phyloP scores from a whole-genome alignment of 2,329 filamentous ascomycete genomes.

The Sporothrix sp. region DNA sequence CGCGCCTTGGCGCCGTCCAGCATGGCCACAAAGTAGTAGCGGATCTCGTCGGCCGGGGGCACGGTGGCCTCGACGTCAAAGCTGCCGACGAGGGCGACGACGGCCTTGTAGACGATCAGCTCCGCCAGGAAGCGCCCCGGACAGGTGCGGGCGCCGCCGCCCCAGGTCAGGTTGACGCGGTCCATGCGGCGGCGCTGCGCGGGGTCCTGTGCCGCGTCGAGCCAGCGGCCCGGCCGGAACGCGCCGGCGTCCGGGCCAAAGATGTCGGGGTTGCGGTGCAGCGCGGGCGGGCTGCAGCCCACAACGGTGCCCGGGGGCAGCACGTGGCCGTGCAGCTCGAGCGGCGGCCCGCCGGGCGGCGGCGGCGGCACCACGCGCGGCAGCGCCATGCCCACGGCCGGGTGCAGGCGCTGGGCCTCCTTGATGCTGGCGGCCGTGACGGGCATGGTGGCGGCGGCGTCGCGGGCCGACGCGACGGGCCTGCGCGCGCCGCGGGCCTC shows the following conservation, averaged over 20 bases:
- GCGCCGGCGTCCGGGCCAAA: constrained; percentile 37
- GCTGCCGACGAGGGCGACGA: constrained; percentile 32
- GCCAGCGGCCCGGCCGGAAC: constrained; percentile 41
- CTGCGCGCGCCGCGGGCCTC: constrained; percentile 20
- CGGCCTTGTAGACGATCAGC: constrained; percentile 36
- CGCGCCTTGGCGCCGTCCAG: constrained; percentile 35
- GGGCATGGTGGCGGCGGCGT: constrained; percentile 19
- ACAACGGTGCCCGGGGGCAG: constrained; percentile 39
- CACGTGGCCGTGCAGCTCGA: constrained; percentile 30
- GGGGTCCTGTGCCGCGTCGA: constrained; percentile 22
- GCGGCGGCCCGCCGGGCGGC: constrained; percentile 18
- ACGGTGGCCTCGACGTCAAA: constrained; percentile 36
- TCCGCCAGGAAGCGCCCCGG: constrained; percentile 43
- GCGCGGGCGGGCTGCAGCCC: constrained; percentile 39
- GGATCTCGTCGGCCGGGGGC: constrained; percentile 30
- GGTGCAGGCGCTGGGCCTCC: constrained; percentile 41
- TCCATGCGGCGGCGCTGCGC: constrained; percentile 32
- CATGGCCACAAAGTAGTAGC: constrained; percentile 44
- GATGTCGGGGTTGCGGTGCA: constrained; percentile 41
- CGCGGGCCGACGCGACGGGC: constrained; percentile 21
- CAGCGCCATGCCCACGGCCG: constrained; percentile 43
- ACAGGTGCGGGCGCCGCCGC: constrained; percentile 40
- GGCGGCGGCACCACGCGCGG: constrained; percentile 32
- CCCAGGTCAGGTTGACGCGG: constrained; percentile 40
- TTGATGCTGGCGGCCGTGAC: constrained; percentile 38